phyloP scores from a whole-genome alignment of 148 eudicot genomes.

The Pouteria glomerata region DNA sequence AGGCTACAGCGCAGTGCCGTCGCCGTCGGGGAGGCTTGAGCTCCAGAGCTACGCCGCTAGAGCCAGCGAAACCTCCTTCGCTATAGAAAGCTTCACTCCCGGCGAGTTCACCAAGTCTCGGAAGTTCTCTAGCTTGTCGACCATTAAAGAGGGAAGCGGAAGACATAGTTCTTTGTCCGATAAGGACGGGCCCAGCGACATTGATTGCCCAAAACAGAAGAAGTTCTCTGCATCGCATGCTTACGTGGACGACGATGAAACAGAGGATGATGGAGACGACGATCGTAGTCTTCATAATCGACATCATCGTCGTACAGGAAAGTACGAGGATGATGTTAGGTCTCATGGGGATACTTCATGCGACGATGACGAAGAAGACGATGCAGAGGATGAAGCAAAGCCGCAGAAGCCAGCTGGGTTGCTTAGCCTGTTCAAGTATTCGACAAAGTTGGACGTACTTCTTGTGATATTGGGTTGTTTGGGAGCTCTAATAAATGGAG shows the following conservation, averaged over 20 bases:
- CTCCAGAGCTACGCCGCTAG: constrained; percentile 33
- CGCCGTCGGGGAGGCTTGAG: constrained; percentile 32
- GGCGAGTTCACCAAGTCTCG: not conserved
- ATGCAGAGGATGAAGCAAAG: constrained; percentile 19
- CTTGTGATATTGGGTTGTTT: constrained; percentile 41
- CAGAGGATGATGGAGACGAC: no score
- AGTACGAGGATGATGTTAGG: not conserved
- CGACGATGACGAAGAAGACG: constrained; percentile 17
- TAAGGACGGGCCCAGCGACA: constrained; percentile 10
- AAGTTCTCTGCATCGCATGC: no score
- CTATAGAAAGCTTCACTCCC: not conserved
- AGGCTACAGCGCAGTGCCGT: constrained; percentile 9
- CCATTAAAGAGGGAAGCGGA: not conserved
- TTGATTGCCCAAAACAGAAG: constrained; percentile 13
- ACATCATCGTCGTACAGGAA: not conserved
- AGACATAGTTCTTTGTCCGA: constrained; percentile 4
- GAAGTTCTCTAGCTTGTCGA: constrained; percentile 1
- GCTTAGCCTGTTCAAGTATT: constrained; percentile 30
- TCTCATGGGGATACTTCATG: not conserved
- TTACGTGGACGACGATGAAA: no score
- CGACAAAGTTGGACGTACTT: constrained; percentile 33
- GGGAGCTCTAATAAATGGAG: constrained; percentile 48
- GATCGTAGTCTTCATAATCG: not conserved
- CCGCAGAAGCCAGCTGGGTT: constrained; percentile 29
- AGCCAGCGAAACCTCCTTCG: constrained; percentile 5